These are phyloP conservation scores for Kodamaea kakaduensis DNA, from an alignment of 805 yeast genomes.

Conservation along the genomic window DNA sequence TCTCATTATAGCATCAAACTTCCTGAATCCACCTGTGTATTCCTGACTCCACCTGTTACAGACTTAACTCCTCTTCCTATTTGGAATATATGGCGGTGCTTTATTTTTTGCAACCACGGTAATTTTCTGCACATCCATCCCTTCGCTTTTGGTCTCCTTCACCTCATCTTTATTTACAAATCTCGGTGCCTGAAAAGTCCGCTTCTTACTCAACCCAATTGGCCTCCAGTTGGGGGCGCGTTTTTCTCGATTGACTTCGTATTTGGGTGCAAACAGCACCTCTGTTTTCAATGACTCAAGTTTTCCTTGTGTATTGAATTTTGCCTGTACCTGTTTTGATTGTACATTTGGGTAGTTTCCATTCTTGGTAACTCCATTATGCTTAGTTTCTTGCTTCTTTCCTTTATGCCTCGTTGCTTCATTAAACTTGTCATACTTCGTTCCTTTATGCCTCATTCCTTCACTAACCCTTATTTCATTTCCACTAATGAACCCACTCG, in stretches of 20 bases:
- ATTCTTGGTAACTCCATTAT: slow-evolving; percentile 8
- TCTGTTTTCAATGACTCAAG: no score
- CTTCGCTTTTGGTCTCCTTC: no score
- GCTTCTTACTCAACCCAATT: slow-evolving; percentile 1
- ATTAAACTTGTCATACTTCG: no score
- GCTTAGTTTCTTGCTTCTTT: slow-evolving; percentile 10
- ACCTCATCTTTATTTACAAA: slow-evolving; percentile 5
- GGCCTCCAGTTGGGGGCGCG: not conserved
- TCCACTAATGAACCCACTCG: no score
- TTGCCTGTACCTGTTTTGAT: no score
- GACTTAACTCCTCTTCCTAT: slow-evolving; percentile 19
- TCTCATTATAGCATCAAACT: no score
- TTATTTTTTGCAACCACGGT: slow-evolving; percentile 9
- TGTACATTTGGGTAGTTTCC: not conserved
- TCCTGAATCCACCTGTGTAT: no score
- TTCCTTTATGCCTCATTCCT: no score
- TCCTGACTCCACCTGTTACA: no score
- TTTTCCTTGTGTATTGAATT: not conserved
- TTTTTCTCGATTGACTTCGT: not conserved
- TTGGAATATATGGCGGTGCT: slow-evolving; percentile 36
- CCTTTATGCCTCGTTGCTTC: no score
- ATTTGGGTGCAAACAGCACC: slow-evolving; percentile 7
- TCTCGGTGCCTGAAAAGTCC: slow-evolving; percentile 2
- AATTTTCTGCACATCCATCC: not conserved
- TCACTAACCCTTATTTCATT: no score